Evolutionary conservation across 2,329 filamentous ascomycete genomes (phyloP).

Genomic region (Shiraia bambusicola): DNA sequence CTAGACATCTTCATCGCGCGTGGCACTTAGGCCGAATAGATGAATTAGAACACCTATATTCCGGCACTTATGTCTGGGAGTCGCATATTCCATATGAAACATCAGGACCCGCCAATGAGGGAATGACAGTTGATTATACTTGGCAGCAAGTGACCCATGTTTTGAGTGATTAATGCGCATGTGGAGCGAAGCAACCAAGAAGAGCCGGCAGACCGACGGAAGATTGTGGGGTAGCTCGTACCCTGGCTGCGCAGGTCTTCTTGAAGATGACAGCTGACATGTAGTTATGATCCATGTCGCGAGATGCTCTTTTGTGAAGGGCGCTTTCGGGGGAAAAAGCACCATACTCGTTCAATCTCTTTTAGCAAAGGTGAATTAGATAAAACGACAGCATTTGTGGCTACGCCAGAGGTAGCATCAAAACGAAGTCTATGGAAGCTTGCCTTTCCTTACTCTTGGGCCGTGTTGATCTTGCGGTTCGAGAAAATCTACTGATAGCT

Average conservation of each 20-base stretch:
- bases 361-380: no score
- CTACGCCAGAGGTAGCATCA: no score
- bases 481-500: no score
- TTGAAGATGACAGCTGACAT: slow-evolving; percentile 5
- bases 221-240: slow-evolving; percentile 16
- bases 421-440: no score
- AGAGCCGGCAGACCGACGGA: slow-evolving; percentile 18
- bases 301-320: not conserved
- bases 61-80: slow-evolving; percentile 14
- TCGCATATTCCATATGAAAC: slow-evolving; percentile 24
- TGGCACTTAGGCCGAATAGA: slow-evolving; percentile 8
- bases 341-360: not conserved
- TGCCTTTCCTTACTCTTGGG: no score
- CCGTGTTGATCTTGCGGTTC: no score
- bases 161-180: slow-evolving; percentile 23
- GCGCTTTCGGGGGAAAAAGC: not conserved
- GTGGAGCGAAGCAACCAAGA: slow-evolving; percentile 13
- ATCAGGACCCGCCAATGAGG: slow-evolving; percentile 16
- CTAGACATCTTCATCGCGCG: slow-evolving; percentile 7
- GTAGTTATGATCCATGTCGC: not conserved
- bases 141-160: slow-evolving; percentile 19
- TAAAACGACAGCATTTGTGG: no score
- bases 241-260: slow-evolving; percentile 3
- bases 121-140: slow-evolving; percentile 13
- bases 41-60: slow-evolving; percentile 14